These are phyloP conservation scores for Pythium monospermum DNA, from an alignment of 352 stramenopile species.

Conservation along the genomic window DNA sequence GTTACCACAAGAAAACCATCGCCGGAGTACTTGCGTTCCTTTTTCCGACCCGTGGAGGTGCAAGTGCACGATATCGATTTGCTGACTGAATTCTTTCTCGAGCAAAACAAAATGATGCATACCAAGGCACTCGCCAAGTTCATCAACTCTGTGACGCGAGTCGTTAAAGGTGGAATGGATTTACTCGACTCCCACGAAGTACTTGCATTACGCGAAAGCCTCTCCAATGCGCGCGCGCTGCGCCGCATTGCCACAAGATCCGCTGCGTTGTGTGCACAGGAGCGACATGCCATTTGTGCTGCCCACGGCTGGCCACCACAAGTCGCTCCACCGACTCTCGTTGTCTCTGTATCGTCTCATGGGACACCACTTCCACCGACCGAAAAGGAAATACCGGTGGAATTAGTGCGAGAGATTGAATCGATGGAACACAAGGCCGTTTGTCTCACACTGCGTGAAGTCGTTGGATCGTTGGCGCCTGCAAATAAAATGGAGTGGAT, in stretches of 20 bases:
- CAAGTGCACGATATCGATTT: slow-evolving; percentile 31
- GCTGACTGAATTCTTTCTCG: slow-evolving; percentile 40
- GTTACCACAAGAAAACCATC: too few species aligned
- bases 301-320: slow-evolving; percentile 17
- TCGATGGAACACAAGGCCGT: slow-evolving; percentile 36
- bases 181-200: slow-evolving; percentile 8
- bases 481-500: slow-evolving; percentile 24
- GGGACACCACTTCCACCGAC: not conserved
- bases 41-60: slow-evolving; percentile 37
- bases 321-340: not conserved
- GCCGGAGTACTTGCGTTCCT: slow-evolving; percentile 25
- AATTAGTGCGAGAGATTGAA: slow-evolving; percentile 25
- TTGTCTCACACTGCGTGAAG: slow-evolving; percentile 35
- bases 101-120: slow-evolving; percentile 31
- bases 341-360: not conserved
- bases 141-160: slow-evolving; percentile 22
- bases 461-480: slow-evolving; percentile 19
- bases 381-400: slow-evolving; percentile 11
- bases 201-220: not conserved
- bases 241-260: not conserved
- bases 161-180: slow-evolving; percentile 15
- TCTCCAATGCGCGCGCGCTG: not conserved
- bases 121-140: slow-evolving; percentile 29
- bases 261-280: slow-evolving; percentile 3
- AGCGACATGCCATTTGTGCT: slow-evolving; percentile 4